phyloP scores from a whole-genome alignment of 2,329 filamentous ascomycete species.

The Colletotrichum sp. region DNA sequence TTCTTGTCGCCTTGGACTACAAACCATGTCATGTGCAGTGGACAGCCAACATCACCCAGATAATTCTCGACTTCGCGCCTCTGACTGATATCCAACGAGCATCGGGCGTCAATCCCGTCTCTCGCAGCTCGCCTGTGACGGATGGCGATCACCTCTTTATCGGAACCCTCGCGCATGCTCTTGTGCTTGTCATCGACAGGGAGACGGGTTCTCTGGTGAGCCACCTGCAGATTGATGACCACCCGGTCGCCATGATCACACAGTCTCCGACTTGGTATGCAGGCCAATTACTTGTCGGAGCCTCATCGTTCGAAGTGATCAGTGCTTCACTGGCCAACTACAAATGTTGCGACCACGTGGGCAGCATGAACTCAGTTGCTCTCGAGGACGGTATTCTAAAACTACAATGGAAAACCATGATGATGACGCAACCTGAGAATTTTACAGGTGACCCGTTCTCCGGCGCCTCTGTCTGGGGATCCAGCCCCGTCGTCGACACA shows the following conservation, averaged over 20 bases:
- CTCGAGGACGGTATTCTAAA: background rate
- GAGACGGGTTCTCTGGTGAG: background rate
- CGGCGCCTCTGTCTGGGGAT: background rate
- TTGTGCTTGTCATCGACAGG: background rate
- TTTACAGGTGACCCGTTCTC: background rate
- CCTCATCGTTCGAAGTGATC: background rate
- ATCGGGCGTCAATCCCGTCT: background rate
- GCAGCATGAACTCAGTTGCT: background rate
- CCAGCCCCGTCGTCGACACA: background rate
- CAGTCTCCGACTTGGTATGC: background rate
- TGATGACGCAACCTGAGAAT: background rate
- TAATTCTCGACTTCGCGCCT: background rate
- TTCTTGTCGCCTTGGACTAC: conserved; percentile 35
- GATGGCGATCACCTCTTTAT: background rate
- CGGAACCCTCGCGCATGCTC: background rate
- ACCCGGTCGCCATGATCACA: background rate
- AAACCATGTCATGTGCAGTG: conserved; percentile 19
- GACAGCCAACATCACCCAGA: background rate
- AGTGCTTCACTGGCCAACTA: background rate
- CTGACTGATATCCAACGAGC: background rate
- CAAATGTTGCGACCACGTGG: background rate
- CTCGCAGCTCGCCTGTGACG: background rate
- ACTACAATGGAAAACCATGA: background rate
- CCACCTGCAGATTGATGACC: background rate
- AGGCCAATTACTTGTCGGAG: background rate